Conservation (phyloP, 1,284 basidiomycete genomes). For the Melampsora abietis-canadensis region DNA sequence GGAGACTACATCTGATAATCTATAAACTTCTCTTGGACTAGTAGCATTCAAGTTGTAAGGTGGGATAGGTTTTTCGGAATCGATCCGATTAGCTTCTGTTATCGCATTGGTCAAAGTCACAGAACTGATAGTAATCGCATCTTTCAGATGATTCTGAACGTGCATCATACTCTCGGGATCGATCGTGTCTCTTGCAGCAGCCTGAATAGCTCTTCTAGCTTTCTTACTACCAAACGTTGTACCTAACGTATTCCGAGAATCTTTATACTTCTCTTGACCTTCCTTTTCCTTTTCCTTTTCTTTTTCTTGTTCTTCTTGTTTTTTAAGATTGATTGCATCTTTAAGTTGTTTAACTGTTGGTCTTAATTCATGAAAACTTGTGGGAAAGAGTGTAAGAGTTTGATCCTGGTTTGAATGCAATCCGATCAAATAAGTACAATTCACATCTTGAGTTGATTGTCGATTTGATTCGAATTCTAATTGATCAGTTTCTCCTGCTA, state of each 20-base stretch:
- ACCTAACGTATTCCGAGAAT: conserved; percentile 61
- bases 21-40: conserved; percentile 45
- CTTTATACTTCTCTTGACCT: neutral
- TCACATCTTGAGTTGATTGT: neutral
- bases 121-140: conserved; percentile 70
- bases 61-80: conserved; percentile 60
- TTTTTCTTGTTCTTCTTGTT: neutral
- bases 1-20: conserved; percentile 60
- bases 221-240: conserved; percentile 90
- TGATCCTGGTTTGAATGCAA: neutral
- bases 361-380: conserved; percentile 17
- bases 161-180: conserved; percentile 78
- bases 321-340: neutral
- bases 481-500: conserved; percentile 9
- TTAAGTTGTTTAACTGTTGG: conserved; percentile 23
- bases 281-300: neutral
- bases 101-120: conserved; percentile 62
- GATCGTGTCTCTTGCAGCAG: conserved; percentile 78
- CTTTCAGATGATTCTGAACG: conserved; percentile 72
- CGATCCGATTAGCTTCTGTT: conserved; percentile 64
- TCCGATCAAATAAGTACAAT: conserved; percentile 20
- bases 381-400: conserved; percentile 22
- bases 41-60: conserved; percentile 59
- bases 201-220: conserved; percentile 75
- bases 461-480: conserved; percentile 9